Conservation (phyloP, 2,329 filamentous ascomycete genomes). For the Aphanocladium album region DNA sequence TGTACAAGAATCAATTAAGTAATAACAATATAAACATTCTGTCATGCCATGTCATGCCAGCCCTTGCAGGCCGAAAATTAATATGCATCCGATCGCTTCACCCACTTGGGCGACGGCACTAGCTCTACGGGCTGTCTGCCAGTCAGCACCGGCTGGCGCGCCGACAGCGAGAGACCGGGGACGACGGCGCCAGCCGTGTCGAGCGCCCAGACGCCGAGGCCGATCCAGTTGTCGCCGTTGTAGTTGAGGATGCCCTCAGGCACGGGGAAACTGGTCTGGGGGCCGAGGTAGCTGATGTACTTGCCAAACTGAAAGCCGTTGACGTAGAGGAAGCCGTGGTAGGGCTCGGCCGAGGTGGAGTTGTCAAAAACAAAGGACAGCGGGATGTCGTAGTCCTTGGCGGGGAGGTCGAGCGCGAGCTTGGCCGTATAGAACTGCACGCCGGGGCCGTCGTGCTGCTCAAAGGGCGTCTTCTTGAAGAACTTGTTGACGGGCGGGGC, state of each 20-base stretch:
- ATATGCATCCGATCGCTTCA: conserved; percentile 44
- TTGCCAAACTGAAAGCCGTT: conserved; percentile 64
- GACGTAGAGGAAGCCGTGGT: conserved; percentile 59
- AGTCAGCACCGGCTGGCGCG: conserved; percentile 9
- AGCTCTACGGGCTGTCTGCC: conserved; percentile 36
- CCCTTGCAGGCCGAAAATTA: conserved; percentile 23
- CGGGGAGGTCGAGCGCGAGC: conserved; percentile 49
- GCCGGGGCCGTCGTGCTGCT: conserved; percentile 32
- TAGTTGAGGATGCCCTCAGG: conserved; percentile 65
- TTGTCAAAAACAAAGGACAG: conserved; percentile 49
- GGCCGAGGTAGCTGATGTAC: conserved; percentile 58
- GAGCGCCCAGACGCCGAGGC: conserved; percentile 54
- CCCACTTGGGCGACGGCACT: conserved; percentile 42
- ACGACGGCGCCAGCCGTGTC: conserved; percentile 24
- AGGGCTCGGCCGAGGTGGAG: conserved; percentile 29
- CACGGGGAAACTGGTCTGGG: conserved; percentile 62
- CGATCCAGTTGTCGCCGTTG: conserved; percentile 59
- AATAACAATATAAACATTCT: background rate
- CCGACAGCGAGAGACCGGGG: conserved; percentile 39
- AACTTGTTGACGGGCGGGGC: conserved; percentile 29
- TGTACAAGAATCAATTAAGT: background rate
- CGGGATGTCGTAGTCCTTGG: conserved; percentile 47
- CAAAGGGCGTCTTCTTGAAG: conserved; percentile 20
- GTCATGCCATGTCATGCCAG: background rate
- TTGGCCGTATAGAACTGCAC: conserved; percentile 51